Percentiles rank a stretch among this genome's conserved stretches.
Conservation (phyloP, 768 basidiomycete genomes). For the Lentinula raphanica region DNA sequence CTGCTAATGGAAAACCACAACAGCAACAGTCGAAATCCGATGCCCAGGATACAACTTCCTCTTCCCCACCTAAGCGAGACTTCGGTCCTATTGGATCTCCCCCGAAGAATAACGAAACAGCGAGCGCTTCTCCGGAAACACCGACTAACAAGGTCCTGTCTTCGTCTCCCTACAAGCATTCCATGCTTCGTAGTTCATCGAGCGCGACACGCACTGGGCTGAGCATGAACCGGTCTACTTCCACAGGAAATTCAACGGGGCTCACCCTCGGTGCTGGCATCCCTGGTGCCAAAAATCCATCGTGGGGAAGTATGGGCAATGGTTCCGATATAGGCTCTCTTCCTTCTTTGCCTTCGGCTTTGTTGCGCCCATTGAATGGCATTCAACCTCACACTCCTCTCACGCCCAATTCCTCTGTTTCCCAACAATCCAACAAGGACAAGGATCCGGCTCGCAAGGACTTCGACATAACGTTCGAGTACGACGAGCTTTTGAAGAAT, state of each 20-base stretch:
- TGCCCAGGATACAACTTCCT: slow-evolving; percentile 22
- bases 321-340: slow-evolving; percentile 4
- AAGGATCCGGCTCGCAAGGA: slow-evolving; percentile 14
- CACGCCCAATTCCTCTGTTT: background rate
- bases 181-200: slow-evolving; percentile 19
- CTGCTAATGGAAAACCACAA: slow-evolving; percentile 19
- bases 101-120: slow-evolving; percentile 34
- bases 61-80: slow-evolving; percentile 55
- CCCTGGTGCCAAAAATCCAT: background rate
- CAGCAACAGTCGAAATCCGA: background rate
- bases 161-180: slow-evolving; percentile 58
- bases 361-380: background rate
- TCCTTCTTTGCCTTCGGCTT: background rate
- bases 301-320: slow-evolving; percentile 5
- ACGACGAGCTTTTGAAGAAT: slow-evolving; percentile 29
- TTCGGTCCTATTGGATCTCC: slow-evolving; percentile 85
- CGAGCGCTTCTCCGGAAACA: slow-evolving; percentile 52
- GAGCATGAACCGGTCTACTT: slow-evolving; percentile 35
- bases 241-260: slow-evolving; percentile 17
- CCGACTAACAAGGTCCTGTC: slow-evolving; percentile 40
- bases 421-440: background rate
- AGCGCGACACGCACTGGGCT: slow-evolving; percentile 31
- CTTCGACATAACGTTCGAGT: slow-evolving; percentile 34
- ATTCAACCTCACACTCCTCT: background rate
- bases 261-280: slow-evolving; percentile 11